These are phyloP conservation scores for button mushroom (Agaricus bisporus) DNA, from an alignment of 768 basidiomycete species.

Conservation along the genomic window DNA sequence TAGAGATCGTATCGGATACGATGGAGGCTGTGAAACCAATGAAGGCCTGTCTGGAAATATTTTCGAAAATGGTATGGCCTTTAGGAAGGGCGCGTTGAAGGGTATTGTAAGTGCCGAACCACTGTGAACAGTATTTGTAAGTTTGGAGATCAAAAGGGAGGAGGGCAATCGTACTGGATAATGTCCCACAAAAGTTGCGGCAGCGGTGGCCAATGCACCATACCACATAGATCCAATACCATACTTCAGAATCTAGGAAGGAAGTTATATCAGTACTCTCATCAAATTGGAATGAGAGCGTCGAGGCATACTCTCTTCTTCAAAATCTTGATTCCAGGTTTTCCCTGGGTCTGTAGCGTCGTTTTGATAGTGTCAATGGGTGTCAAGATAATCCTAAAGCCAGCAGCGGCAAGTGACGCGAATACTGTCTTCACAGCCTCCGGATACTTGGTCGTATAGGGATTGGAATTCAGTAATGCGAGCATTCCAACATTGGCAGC, in stretches of 20 bases:
- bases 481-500: slow-evolving; percentile 91
- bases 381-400: slow-evolving; percentile 86
- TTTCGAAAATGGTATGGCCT: slow-evolving; percentile 45
- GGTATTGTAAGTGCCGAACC: slow-evolving; percentile 85
- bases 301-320: slow-evolving; percentile 46
- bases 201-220: slow-evolving; percentile 87
- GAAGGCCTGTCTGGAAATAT: slow-evolving; percentile 74
- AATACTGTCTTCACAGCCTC: slow-evolving; percentile 69
- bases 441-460: slow-evolving; percentile 61
- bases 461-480: slow-evolving; percentile 74
- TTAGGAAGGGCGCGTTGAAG: slow-evolving; percentile 58
- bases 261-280: background rate
- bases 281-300: background rate
- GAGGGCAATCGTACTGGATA: slow-evolving; percentile 56
- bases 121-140: slow-evolving; percentile 31
- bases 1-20: slow-evolving; percentile 79
- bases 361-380: slow-evolving; percentile 96
- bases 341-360: slow-evolving; percentile 89
- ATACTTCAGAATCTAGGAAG: slow-evolving; percentile 55
- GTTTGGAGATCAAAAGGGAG: background rate
- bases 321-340: slow-evolving; percentile 59
- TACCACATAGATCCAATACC: slow-evolving; percentile 83
- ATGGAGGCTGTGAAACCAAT: slow-evolving; percentile 90
- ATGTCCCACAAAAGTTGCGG: slow-evolving; percentile 89
- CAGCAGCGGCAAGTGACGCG: slow-evolving; percentile 72